These are phyloP conservation scores for Trifolium subterraneum DNA, from an alignment of 306 rosid genomes.

Conservation along the genomic window DNA sequence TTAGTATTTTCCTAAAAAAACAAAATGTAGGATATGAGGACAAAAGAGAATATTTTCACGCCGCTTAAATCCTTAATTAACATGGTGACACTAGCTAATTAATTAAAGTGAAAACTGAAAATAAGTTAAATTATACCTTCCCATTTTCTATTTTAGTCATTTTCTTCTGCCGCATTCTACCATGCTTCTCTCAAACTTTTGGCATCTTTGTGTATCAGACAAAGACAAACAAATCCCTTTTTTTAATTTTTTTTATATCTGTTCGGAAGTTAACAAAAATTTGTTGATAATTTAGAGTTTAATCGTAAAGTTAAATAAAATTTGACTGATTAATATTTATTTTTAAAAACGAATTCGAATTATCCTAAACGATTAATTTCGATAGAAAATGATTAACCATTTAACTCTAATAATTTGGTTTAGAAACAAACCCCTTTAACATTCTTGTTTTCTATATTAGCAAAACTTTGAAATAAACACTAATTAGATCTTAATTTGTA, in stretches of 20 bases:
- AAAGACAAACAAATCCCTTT: conserved; percentile 33
- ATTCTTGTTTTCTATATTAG: background rate
- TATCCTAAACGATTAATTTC: no score
- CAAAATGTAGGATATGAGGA: background rate
- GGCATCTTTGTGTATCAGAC: conserved; percentile 21
- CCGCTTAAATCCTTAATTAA: conserved; percentile 15
- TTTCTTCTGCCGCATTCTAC: conserved; percentile 24
- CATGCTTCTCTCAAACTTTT: conserved; percentile 32
- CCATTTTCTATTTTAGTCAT: conserved; percentile 5
- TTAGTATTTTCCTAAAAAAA: no score
- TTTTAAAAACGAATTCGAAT: no score
- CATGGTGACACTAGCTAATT: conserved; percentile 6
- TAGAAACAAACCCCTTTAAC: no score
- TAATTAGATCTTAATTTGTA: background rate
- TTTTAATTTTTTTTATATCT: background rate
- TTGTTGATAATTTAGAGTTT: no score
- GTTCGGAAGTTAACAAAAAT: no score
- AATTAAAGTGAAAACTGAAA: conserved; percentile 42
- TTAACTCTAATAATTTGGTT: no score
- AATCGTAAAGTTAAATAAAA: no score
- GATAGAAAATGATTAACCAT: no score
- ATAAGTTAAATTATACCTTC: conserved; percentile 35
- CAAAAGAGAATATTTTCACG: background rate
- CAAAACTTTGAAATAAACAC: background rate
- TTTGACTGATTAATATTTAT: no score